Evolutionary conservation across 306 rosid genomes (phyloP).

Genomic region (Erythrophleum fordii): DNA sequence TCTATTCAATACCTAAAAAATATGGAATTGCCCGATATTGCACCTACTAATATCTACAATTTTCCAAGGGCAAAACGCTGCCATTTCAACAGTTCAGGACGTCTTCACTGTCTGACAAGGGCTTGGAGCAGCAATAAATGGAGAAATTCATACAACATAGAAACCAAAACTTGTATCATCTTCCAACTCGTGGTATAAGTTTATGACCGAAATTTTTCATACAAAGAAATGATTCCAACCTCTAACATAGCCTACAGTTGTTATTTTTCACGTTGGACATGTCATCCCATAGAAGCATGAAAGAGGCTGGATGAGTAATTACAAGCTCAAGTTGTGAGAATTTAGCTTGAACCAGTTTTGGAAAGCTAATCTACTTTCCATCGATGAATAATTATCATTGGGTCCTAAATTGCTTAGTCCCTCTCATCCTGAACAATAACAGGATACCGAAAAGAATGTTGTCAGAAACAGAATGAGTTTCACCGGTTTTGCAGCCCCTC

Average conservation of each 20-base stretch:
- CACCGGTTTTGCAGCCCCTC: slow-evolving; percentile 98
- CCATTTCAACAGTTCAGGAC: slow-evolving; percentile 31
- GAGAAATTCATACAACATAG: slow-evolving; percentile 27
- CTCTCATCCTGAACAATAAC: slow-evolving; percentile 51
- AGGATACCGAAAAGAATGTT: slow-evolving; percentile 48
- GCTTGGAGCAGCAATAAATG: slow-evolving; percentile 34
- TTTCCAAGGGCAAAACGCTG: neutral
- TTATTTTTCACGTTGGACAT: slow-evolving; percentile 46
- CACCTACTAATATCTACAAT: slow-evolving; percentile 29
- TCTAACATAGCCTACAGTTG: slow-evolving; percentile 51
- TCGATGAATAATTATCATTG: slow-evolving; percentile 48
- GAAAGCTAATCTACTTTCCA: slow-evolving; percentile 53
- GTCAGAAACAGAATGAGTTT: slow-evolving; percentile 47
- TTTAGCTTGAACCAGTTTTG: slow-evolving; percentile 45
- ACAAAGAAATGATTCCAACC: slow-evolving; percentile 55
- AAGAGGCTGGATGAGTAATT: slow-evolving; percentile 42
- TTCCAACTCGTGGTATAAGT: slow-evolving; percentile 37
- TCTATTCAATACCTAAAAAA: neutral
- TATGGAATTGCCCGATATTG: slow-evolving; percentile 15
- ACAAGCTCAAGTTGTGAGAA: slow-evolving; percentile 40
- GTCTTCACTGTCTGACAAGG: slow-evolving; percentile 8
- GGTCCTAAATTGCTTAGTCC: slow-evolving; percentile 42
- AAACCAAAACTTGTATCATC: slow-evolving; percentile 43
- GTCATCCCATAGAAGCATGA: slow-evolving; percentile 47
- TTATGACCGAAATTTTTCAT: slow-evolving; percentile 32